Percentiles rank a stretch among this genome's conserved stretches.
Conservation (phyloP, 192 early-diverging fungal genomes). For the Radiomyces spectabilis region DNA sequence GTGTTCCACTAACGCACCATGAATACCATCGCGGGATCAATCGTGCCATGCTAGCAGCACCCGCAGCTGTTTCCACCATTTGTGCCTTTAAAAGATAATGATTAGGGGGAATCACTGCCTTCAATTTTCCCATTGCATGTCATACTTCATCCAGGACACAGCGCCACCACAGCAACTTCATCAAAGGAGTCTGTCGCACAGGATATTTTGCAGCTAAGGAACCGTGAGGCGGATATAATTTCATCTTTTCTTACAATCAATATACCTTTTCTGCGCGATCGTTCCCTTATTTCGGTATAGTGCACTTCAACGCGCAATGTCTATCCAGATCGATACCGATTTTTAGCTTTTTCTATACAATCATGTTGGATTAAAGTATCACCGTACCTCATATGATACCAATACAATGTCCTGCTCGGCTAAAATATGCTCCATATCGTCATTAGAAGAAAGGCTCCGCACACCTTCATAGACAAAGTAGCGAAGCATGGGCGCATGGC, state of each 20-base stretch:
- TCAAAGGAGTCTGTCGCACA: conserved; percentile 35
- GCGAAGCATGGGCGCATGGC: conserved; percentile 41
- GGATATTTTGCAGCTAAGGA: conserved; percentile 22
- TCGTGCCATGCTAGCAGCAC: conserved; percentile 46
- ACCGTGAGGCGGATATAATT: neutral
- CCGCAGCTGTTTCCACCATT: conserved; percentile 46
- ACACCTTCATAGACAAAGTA: conserved; percentile 36
- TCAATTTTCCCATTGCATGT: neutral
- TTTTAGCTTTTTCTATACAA: neutral
- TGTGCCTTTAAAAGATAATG: conserved; percentile 37
- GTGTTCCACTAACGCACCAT: conserved; percentile 64
- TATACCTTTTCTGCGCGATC: conserved; percentile 30
- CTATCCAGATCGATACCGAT: neutral
- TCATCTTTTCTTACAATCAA: neutral
- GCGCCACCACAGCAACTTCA: conserved; percentile 50
- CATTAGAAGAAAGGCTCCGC: neutral
- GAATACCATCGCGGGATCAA: conserved; percentile 46
- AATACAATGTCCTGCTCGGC: conserved; percentile 47
- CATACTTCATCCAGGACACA: conserved; percentile 51
- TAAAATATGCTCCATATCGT: conserved; percentile 17
- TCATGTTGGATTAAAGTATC: neutral
- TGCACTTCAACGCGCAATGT: conserved; percentile 46
- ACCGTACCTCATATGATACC: conserved; percentile 41
- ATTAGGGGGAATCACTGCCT: neutral
- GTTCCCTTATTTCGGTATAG: conserved; percentile 28